Percentiles rank a stretch among this genome's conserved stretches.
Evolutionary conservation across 495 filamentous ascomycete species (phyloP).

Genomic region (Astrocystis sublimbata): DNA sequence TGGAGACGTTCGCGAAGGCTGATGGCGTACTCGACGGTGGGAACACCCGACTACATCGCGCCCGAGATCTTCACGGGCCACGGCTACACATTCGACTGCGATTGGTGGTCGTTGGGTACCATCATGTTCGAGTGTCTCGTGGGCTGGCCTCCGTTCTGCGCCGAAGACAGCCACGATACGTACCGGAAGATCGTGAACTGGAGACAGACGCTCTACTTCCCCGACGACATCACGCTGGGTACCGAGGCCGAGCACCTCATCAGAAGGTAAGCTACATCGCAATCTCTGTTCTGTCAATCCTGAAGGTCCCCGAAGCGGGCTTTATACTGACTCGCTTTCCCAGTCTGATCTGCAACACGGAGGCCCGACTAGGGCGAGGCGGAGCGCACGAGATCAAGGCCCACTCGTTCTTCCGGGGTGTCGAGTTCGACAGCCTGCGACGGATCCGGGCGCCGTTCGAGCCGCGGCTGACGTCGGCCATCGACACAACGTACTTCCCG

Average conservation of each 20-base stretch:
- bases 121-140: constrained; percentile 99
- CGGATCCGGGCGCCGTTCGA: constrained; percentile 94
- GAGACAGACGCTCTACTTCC: constrained; percentile 93
- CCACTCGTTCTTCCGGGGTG: constrained; percentile 94
- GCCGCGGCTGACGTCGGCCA: constrained; percentile 83
- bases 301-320: constrained; percentile 17
- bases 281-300: not conserved
- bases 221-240: constrained; percentile 87
- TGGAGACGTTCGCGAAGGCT: constrained; percentile 93
- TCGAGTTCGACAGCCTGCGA: constrained; percentile 88
- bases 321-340: not conserved
- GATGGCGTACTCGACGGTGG: constrained; percentile 97
- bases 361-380: constrained; percentile 82
- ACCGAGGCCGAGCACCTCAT: constrained; percentile 85
- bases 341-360: constrained; percentile 88
- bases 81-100: constrained; percentile 92
- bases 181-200: constrained; percentile 99
- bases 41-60: constrained; percentile 97
- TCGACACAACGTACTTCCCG: constrained; percentile 98
- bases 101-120: constrained; percentile 98
- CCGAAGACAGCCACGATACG: constrained; percentile 94
- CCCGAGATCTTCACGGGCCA: constrained; percentile 97
- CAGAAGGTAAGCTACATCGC: constrained; percentile 59
- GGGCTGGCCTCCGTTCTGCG: constrained; percentile 98
- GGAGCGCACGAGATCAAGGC: constrained; percentile 88